Base-by-base conservation (phyloP, 2,329 filamentous ascomycete species). In the Cercospora janseana region DNA sequence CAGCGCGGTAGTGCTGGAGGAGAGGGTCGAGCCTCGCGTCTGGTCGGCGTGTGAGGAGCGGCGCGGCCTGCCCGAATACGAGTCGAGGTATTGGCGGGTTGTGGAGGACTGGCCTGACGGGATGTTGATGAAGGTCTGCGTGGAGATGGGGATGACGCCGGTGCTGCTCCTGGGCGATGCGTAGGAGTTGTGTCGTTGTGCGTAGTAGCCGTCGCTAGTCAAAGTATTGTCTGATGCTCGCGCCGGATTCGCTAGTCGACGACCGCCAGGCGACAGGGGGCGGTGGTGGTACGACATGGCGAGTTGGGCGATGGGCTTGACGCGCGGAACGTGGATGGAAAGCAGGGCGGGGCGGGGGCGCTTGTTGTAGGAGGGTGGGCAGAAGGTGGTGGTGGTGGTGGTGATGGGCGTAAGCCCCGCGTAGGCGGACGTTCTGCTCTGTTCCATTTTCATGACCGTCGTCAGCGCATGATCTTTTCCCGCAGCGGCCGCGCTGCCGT, bases 1-100 rank as follows among this genome's bases (percentile, higher is more conserved):
- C 52, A 57, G 44, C 31, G 59, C 58, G 10, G 56, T 57, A 24
- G 56, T 56, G 37, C 51, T 49, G 38, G 51, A 47, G n/a, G 55
- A 48, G 56, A 55, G 44, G 59, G 61, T 51, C 4, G 56, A 55
- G 6, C 49, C 49, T 64, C 72, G 57, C 9, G 70, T 66, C 6
- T 60, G 56, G 37, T 72, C 70, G 27, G 65, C 67, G 32, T 72
- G 56, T 2, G 74, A 76, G 32, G 72, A 73, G 6, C 74, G 66
- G 26, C 74, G 69, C 4, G 73, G 73, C 50, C 74, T 66, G 37
- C 72, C 70, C 6, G 68, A 64, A 63, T 75, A 75, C 6, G 70
- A 63, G 56, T 75, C 72, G 59, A 71, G 71, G 43, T 69, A 69
- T 59, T 63, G 52, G 13, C 51, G 51, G 5, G 56, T 56, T 21